Conservation (phyloP, 768 basidiomycete species). For the Boletellus emodensis region DNA sequence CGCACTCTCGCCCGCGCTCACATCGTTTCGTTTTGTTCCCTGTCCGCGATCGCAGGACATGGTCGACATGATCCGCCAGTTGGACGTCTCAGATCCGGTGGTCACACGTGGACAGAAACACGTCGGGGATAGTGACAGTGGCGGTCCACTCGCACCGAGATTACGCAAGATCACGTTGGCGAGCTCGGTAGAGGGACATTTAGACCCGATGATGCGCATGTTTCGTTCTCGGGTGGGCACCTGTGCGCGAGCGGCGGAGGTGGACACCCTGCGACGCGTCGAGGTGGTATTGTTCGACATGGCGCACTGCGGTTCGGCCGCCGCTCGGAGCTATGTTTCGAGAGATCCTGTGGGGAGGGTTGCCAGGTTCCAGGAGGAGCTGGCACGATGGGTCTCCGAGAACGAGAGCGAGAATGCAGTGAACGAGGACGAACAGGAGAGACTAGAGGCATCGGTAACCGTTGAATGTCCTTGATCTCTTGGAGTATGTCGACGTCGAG, state of each 20-base stretch:
- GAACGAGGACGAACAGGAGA: neutral
- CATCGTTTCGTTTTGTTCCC: slow-evolving; percentile 13
- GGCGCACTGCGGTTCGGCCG: slow-evolving; percentile 1
- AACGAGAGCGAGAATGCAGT: neutral
- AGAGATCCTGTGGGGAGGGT: neutral
- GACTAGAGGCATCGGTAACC: slow-evolving; percentile 6
- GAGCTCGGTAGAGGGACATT: slow-evolving; percentile 9
- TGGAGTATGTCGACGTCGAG: slow-evolving; percentile 6
- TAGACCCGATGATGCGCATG: slow-evolving; percentile 10
- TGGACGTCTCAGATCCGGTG: slow-evolving; percentile 2
- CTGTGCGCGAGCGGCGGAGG: neutral
- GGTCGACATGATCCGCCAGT: slow-evolving; percentile 1
- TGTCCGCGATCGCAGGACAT: slow-evolving; percentile 16
- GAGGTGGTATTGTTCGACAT: slow-evolving; percentile 11
- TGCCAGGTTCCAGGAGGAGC: neutral
- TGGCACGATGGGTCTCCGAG: slow-evolving; percentile 1
- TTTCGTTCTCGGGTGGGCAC: slow-evolving; percentile 6
- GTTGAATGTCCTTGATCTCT: slow-evolving; percentile 7
- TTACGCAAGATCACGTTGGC: slow-evolving; percentile 16
- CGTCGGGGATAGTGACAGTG: neutral
- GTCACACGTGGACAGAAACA: neutral
- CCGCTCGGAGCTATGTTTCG: neutral
- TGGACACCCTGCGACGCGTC: slow-evolving; percentile 5
- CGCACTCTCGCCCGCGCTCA: slow-evolving; percentile 8
- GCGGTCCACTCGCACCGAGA: neutral